phyloP scores from a whole-genome alignment of 139 green algal species.

The Chlamydomonas eustigma region DNA sequence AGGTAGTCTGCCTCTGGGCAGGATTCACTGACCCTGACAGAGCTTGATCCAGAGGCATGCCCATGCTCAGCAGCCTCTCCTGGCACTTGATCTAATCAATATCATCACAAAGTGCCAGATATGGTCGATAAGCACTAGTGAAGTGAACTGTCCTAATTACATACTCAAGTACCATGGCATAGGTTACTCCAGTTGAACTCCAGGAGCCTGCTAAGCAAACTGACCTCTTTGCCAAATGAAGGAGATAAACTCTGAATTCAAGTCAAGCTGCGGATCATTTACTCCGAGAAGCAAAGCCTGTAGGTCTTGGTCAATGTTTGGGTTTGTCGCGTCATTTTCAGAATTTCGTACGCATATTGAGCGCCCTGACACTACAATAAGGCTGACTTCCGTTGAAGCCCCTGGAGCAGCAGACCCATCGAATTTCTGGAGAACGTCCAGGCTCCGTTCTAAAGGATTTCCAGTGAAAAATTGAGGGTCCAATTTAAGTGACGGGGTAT shows the following conservation, averaged over 20 bases:
- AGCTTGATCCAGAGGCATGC: too few species aligned
- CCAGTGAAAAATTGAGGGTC: conserved; percentile 8
- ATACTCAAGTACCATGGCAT: too few species aligned
- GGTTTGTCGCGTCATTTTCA: background rate
- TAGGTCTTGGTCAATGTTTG: conserved; percentile 26
- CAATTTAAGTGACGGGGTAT: too few species aligned
- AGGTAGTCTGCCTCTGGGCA: background rate
- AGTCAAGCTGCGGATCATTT: conserved; percentile 43
- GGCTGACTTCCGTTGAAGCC: conserved; percentile 23
- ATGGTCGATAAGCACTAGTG: too few species aligned
- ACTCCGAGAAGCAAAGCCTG: conserved; percentile 45
- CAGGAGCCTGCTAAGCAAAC: too few species aligned
- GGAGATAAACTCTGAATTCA: conserved; percentile 40
- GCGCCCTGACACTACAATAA: conserved; percentile 45
- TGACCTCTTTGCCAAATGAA: too few species aligned
- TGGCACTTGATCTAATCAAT: too few species aligned
- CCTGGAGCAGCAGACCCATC: conserved; percentile 27
- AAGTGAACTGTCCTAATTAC: too few species aligned
- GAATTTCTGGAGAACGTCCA: conserved; percentile 25
- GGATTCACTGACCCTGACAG: too few species aligned
- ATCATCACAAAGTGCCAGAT: too few species aligned
- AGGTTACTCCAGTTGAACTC: too few species aligned
- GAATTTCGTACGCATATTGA: conserved; percentile 38
- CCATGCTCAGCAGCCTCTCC: too few species aligned
- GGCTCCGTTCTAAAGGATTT: background rate